Conservation (phyloP, 345 rosid species). For the Eucalyptus globulus region DNA sequence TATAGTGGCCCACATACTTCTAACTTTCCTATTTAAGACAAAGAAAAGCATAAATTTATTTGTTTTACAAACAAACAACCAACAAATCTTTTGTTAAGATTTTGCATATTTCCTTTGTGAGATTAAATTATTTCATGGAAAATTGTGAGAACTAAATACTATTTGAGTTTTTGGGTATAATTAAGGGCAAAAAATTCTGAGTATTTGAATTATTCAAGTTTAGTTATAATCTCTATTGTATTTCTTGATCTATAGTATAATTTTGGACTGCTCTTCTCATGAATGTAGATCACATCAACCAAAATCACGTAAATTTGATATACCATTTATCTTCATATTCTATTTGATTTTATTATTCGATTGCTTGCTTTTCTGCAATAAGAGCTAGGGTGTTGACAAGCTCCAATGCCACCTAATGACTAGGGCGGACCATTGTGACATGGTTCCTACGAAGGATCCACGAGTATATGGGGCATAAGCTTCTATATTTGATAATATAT, state of each 20-base stretch:
- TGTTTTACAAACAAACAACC: background rate
- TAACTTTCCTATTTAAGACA: background rate
- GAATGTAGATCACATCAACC: background rate
- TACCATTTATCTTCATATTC: background rate
- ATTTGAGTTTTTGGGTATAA: background rate
- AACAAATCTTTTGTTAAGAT: background rate
- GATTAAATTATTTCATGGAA: background rate
- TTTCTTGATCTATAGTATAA: no score
- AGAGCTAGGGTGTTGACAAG: background rate
- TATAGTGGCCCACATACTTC: background rate
- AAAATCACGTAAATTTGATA: no score
- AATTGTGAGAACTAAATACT: background rate
- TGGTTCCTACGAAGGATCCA: background rate
- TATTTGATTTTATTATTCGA: no score
- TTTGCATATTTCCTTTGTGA: background rate
- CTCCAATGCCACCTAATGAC: background rate
- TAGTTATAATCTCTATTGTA: no score
- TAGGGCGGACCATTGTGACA: background rate
- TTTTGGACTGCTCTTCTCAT: background rate
- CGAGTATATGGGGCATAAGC: background rate
- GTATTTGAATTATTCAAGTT: rapidly evolving
- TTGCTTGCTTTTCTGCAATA: background rate
- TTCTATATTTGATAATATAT: background rate
- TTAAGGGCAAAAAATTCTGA: background rate
- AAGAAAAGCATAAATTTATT: background rate